Percentiles rank a stretch among this genome's conserved stretches.
These are phyloP conservation scores for Hypomontagnella submonticulosa DNA, from an alignment of 495 filamentous ascomycete species.

Conservation along the genomic window DNA sequence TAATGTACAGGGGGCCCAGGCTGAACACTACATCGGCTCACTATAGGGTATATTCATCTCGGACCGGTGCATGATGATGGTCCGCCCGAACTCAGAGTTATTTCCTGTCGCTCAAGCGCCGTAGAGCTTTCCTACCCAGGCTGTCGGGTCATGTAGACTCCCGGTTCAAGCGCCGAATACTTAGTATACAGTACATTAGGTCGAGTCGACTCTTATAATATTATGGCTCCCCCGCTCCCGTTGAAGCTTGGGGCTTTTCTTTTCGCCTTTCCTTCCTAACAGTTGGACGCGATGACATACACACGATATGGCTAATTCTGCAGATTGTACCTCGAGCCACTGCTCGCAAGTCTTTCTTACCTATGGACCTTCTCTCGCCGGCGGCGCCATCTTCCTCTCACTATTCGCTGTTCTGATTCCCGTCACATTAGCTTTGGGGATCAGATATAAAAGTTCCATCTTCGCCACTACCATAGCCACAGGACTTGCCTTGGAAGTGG, in stretches of 20 bases:
- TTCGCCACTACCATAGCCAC: slow-evolving; percentile 48
- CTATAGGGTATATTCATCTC: slow-evolving; percentile 16
- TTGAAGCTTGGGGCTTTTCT: not conserved
- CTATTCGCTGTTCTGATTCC: slow-evolving; percentile 54
- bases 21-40: slow-evolving; percentile 22
- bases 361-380: slow-evolving; percentile 46
- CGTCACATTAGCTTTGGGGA: slow-evolving; percentile 49
- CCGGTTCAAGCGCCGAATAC: not conserved
- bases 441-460: slow-evolving; percentile 50
- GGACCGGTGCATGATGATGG: slow-evolving; percentile 28
- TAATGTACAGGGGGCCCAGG: slow-evolving; percentile 5
- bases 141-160: slow-evolving; percentile 8
- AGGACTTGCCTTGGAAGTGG: slow-evolving; percentile 52
- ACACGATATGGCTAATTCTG: slow-evolving; percentile 34
- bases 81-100: slow-evolving; percentile 30
- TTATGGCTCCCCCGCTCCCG: not conserved
- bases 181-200: slow-evolving; percentile 14
- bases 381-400: slow-evolving; percentile 52
- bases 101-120: slow-evolving; percentile 18
- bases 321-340: slow-evolving; percentile 22
- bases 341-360: slow-evolving; percentile 45
- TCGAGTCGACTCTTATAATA: not conserved
- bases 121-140: slow-evolving; percentile 9
- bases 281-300: slow-evolving; percentile 23
- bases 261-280: not conserved